Evolutionary conservation across 1,139 yeast genomes (phyloP).

Genomic region (Candida mesenterica): DNA sequence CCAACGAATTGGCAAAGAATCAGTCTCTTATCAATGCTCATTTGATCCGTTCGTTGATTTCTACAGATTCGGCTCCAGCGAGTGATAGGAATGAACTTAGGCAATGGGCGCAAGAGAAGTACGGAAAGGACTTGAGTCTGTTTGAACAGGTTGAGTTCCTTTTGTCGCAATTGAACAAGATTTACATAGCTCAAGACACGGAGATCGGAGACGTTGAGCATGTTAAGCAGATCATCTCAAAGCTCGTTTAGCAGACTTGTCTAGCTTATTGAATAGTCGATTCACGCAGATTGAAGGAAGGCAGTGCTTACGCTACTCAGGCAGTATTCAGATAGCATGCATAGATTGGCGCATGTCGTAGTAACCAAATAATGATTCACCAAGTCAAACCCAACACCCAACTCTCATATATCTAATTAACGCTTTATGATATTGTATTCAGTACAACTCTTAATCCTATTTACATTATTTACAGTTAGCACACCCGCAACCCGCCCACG

Average conservation of each 20-base stretch:
- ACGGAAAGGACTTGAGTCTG: conserved; percentile 20
- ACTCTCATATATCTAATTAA: too few species aligned
- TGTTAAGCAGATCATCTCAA: too few species aligned
- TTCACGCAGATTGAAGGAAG: too few species aligned
- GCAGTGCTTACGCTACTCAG: too few species aligned
- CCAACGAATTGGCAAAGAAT: conserved; percentile 23
- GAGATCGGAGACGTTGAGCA: too few species aligned
- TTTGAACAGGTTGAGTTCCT: conserved; percentile 26
- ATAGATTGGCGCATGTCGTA: too few species aligned
- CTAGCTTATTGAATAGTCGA: too few species aligned
- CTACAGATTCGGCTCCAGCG: conserved; percentile 2
- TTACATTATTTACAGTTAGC: conserved; percentile 10
- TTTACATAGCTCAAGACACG: conserved; percentile 1
- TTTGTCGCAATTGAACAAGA: conserved; percentile 16
- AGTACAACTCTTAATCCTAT: not conserved
- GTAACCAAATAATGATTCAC: too few species aligned
- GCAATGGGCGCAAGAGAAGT: conserved; percentile 23
- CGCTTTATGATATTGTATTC: too few species aligned
- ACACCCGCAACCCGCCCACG: conserved; percentile 28
- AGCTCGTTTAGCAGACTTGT: too few species aligned
- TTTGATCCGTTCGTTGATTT: conserved; percentile 17
- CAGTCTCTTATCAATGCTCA: conserved; percentile 19
- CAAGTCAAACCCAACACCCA: too few species aligned
- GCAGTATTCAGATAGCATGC: too few species aligned
- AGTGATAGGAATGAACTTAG: conserved; percentile 18